Conservation (phyloP, 371 early-diverging fungal genomes). For the Circinella minor region DNA sequence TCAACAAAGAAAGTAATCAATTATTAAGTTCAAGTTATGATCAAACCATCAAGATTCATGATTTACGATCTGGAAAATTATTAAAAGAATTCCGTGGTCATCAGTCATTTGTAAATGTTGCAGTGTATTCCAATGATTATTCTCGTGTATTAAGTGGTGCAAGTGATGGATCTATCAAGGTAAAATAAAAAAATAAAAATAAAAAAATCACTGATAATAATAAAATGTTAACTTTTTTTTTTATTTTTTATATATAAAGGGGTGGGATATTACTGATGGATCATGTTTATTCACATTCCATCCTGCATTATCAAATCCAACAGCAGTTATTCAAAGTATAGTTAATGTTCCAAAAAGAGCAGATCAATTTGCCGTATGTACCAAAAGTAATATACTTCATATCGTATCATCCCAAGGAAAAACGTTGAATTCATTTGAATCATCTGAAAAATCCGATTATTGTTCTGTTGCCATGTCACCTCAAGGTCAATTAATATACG, state of each 20-base stretch:
- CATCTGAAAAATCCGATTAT: conserved; percentile 58
- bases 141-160: conserved; percentile 75
- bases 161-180: conserved; percentile 89
- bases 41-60: conserved; percentile 80
- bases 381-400: conserved; percentile 66
- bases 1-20: conserved; percentile 79
- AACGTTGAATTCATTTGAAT: conserved; percentile 39
- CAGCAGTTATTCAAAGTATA: conserved; percentile 29
- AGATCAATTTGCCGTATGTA: conserved; percentile 74
- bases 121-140: conserved; percentile 72
- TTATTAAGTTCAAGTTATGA: conserved; percentile 89
- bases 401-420: conserved; percentile 67
- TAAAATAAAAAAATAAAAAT: conserved; percentile 27
- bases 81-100: conserved; percentile 93
- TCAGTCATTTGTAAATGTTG: conserved; percentile 86
- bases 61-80: conserved; percentile 87
- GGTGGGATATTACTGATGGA: conserved; percentile 78
- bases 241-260: conserved; percentile 55
- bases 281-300: conserved; percentile 49
- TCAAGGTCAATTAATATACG: conserved; percentile 77
- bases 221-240: background rate
- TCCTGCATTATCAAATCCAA: conserved; percentile 35
- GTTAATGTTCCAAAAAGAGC: conserved; percentile 52
- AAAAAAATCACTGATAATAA: no score
- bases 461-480: conserved; percentile 70